Conservation (phyloP, 2,329 filamentous ascomycete species). For the Emmonsiellopsis sp. region DNA sequence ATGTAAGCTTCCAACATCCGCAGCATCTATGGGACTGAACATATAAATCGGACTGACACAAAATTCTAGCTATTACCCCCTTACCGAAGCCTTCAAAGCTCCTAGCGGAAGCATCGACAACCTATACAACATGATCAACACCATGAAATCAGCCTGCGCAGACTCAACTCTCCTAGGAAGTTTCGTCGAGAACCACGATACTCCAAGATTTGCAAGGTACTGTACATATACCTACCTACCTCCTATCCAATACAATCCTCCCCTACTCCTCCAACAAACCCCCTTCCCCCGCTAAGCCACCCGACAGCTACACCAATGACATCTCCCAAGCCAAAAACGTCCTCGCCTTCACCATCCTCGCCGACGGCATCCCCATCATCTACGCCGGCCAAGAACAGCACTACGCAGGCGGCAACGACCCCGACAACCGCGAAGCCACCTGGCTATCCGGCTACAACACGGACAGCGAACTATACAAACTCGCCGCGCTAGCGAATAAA, state of each 20-base stretch:
- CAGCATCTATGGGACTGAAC: not conserved
- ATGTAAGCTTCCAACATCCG: slow-evolving; percentile 24
- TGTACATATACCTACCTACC: not conserved
- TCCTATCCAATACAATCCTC: not conserved
- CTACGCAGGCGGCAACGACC: slow-evolving; percentile 40
- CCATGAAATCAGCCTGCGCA: slow-evolving; percentile 27
- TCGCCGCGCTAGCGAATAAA: slow-evolving; percentile 40
- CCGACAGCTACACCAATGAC: slow-evolving; percentile 45
- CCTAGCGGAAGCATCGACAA: slow-evolving; percentile 1
- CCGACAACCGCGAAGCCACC: slow-evolving; percentile 47
- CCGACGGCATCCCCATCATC: slow-evolving; percentile 52
- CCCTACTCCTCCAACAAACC: not conserved
- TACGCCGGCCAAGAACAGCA: slow-evolving; percentile 60
- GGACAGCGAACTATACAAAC: slow-evolving; percentile 38
- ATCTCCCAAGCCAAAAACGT: slow-evolving; percentile 50
- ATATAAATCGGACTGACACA: not conserved
- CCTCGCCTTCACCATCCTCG: slow-evolving; percentile 50
- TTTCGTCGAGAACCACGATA: slow-evolving; percentile 53
- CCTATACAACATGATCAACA: slow-evolving; percentile 18
- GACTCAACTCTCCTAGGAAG: slow-evolving; percentile 35
- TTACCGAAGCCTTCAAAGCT: slow-evolving; percentile 6
- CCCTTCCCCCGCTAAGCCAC: slow-evolving; percentile 24
- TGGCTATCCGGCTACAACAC: slow-evolving; percentile 47
- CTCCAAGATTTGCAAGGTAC: slow-evolving; percentile 14
- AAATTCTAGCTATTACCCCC: not conserved